Base-by-base conservation (phyloP, 2,329 filamentous ascomycete genomes). In the Fusarium equiseti region DNA sequence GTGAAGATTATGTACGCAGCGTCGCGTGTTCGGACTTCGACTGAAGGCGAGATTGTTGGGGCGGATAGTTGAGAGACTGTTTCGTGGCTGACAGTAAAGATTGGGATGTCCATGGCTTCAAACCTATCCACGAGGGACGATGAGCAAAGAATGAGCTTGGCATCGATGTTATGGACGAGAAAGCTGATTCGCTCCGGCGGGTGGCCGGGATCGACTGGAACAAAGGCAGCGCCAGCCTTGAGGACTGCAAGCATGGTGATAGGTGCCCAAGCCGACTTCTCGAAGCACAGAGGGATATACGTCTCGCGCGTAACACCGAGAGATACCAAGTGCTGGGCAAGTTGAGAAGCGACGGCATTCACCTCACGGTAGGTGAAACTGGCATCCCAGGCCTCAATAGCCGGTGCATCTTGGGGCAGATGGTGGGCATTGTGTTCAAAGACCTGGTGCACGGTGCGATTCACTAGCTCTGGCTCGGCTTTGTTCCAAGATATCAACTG, bases 301-400 rank as follows among this genome's bases (percentile, higher is more conserved):
- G 32, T 65, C 42, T 76, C 79, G 0, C 72, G 70, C 8, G 53
- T 31, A 13, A 81, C 59, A 0, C 77, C 75, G 2, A 80, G 73
- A 9, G 73, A 73, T 3, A 81, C 81, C 11, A 85, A 75, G 6
- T 76, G 66, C 22, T 78, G 79, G 1, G 84, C 83, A 9, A 73
- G 38, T 3, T 24, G 78, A 5, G 64, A 52, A 5, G 75, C 44
- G 0, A 59, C 3, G 0, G 15, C 31, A 12, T 76, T 50, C 0
- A 85, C 74, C 22, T 85, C 78, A 1, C 5, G 2, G 35, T 72
- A 72, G 3, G 58, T 83, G 44, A 84, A 79, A 18, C 73, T 65
- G 18, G 81, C 83, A 65, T 85, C 84, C 82, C 83, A 85, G 0
- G 83, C 82, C n/a, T 80, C 73, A 18, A 85, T 77, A 2, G 84